Evolutionary conservation across 805 yeast species (phyloP).

Genomic region (Saccharomycopsis synnaedendra): DNA sequence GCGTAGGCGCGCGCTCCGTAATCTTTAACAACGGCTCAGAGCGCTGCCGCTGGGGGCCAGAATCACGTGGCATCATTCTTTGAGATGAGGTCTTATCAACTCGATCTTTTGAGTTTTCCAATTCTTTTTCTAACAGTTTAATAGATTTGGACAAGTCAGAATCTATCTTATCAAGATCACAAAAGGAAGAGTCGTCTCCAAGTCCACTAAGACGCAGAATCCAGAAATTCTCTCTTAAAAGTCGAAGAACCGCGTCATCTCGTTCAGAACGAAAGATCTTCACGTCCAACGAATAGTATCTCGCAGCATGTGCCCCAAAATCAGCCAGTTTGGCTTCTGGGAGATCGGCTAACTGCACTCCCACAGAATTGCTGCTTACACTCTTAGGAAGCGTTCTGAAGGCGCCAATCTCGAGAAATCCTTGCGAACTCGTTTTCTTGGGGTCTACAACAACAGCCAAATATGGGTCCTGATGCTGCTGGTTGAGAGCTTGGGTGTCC

Average conservation of each 20-base stretch:
- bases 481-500: conserved; percentile 76
- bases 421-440: conserved; percentile 46
- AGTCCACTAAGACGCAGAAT: conserved; percentile 24
- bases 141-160: no score
- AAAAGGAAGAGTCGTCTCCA: no score
- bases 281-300: conserved; percentile 57
- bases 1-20: no score
- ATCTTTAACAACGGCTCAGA: no score
- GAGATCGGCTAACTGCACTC: conserved; percentile 18
- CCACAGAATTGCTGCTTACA: conserved; percentile 10
- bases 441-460: conserved; percentile 87
- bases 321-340: conserved; percentile 47
- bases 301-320: conserved; percentile 59
- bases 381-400: conserved; percentile 55
- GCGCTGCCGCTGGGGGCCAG: no score
- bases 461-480: conserved; percentile 84
- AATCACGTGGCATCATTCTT: no score
- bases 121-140: no score
- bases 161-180: no score
- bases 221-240: conserved; percentile 38
- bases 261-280: conserved; percentile 41
- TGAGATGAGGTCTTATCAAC: no score
- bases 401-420: conserved; percentile 76
- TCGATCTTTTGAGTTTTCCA: no score
- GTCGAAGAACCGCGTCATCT: conserved; percentile 36